Evolutionary conservation across 2,329 filamentous ascomycete genomes (phyloP).

Genomic region (Sphaerulina vaccinii): DNA sequence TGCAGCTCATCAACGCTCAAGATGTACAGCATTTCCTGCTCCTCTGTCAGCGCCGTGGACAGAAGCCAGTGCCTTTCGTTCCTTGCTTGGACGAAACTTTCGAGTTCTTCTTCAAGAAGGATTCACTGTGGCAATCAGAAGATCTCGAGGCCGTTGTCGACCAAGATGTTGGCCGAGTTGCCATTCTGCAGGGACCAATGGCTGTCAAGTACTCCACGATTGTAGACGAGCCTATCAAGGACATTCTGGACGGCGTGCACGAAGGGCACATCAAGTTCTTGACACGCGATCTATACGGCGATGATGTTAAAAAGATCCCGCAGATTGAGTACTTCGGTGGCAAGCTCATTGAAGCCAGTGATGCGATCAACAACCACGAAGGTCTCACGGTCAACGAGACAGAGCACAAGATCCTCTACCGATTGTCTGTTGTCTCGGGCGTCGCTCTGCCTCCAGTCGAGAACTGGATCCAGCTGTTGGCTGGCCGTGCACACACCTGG

Average conservation of each 20-base stretch:
- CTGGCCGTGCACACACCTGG: constrained; percentile 85
- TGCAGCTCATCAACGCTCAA: constrained; percentile 94
- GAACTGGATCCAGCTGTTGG: constrained; percentile 83
- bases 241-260: constrained; percentile 90
- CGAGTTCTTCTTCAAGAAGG: constrained; percentile 99
- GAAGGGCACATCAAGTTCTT: constrained; percentile 79
- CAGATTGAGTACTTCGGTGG: constrained; percentile 94
- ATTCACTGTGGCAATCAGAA: constrained; percentile 98
- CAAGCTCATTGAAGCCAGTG: constrained; percentile 70
- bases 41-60: constrained; percentile 83
- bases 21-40: constrained; percentile 96
- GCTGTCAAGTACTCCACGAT: constrained; percentile 85
- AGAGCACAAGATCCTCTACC: constrained; percentile 76
- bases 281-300: constrained; percentile 74
- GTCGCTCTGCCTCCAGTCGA: constrained; percentile 74
- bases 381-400: constrained; percentile 82
- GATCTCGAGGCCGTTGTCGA: constrained; percentile 93
- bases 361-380: constrained; percentile 71
- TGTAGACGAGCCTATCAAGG: constrained; percentile 89
- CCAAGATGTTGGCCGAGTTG: constrained; percentile 93
- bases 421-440: constrained; percentile 72
- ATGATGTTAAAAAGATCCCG: constrained; percentile 72
- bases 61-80: constrained; percentile 97
- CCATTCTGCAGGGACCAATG: constrained; percentile 93
- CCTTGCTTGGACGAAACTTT: constrained; percentile 95